Conservation (phyloP, 148 eudicot genomes). For the Diospyros kaki region DNA sequence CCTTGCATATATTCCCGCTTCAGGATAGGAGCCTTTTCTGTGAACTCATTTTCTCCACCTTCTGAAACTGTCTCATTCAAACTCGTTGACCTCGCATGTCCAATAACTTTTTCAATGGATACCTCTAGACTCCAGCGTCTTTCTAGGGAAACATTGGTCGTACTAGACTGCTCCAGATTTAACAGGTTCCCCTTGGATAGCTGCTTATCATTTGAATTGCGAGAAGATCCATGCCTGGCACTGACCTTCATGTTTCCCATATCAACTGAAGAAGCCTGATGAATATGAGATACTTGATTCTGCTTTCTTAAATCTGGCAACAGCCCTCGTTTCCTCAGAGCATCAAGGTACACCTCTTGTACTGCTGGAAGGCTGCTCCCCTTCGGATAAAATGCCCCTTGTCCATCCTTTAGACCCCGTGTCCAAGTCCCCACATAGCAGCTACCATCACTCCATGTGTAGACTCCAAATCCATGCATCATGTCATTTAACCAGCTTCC, state of each 20-base stretch:
- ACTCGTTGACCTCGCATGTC: constrained; percentile 42
- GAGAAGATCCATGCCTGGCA: constrained; percentile 36
- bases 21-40: constrained; percentile 49
- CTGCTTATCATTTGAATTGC: constrained; percentile 45
- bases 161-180: constrained; percentile 46
- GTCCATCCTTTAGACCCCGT: constrained; percentile 88
- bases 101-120: constrained; percentile 82
- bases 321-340: constrained; percentile 81
- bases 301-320: constrained; percentile 74
- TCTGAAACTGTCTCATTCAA: constrained; percentile 41
- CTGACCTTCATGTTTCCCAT: constrained; percentile 60
- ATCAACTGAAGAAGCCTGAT: constrained; percentile 64
- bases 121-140: constrained; percentile 95
- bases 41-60: constrained; percentile 44
- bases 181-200: constrained; percentile 40
- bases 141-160: constrained; percentile 56
- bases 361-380: constrained; percentile 56
- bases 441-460: constrained; percentile 87
- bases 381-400: constrained; percentile 85
- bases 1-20: constrained; percentile 99
- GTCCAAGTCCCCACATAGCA: constrained; percentile 98
- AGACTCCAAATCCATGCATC: constrained; percentile 95
- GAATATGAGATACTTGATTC: constrained; percentile 73
- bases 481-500: constrained; percentile 82
- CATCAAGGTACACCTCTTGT: constrained; percentile 68